Conservation (phyloP, 495 filamentous ascomycete genomes). For the Penicillium bialowiezense region DNA sequence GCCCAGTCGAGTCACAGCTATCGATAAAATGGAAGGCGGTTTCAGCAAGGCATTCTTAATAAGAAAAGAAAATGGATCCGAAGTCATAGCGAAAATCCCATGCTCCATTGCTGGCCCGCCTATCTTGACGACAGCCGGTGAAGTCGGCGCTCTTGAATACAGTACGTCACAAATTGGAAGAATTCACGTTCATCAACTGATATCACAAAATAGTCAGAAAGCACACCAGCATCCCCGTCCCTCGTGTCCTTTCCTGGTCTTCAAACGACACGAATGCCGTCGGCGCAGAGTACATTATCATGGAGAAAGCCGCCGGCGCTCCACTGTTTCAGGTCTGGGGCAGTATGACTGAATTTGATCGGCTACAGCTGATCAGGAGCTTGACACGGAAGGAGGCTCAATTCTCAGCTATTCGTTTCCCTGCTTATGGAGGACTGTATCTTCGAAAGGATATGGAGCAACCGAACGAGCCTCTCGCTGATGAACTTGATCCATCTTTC, state of each 20-base stretch:
- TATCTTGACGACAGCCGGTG: constrained; percentile 30
- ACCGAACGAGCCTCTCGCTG: constrained; percentile 10
- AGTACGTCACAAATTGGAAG: constrained; percentile 16
- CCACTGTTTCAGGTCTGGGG: constrained; percentile 31
- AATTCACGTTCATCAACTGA: constrained; percentile 3
- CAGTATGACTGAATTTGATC: constrained; percentile 20
- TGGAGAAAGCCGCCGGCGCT: constrained; percentile 36
- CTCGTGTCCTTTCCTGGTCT: constrained; percentile 30
- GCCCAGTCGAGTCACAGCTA: constrained; percentile 17
- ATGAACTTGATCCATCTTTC: constrained; percentile 20
- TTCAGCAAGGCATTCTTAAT: constrained; percentile 40
- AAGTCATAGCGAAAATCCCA: constrained; percentile 38
- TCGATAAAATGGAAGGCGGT: constrained; percentile 39
- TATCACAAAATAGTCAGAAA: constrained; percentile 19
- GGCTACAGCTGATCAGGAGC: constrained; percentile 27
- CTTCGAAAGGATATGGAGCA: constrained; percentile 11
- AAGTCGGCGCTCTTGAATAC: constrained; percentile 37
- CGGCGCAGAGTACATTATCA: constrained; percentile 36
- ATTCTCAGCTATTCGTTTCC: constrained; percentile 23
- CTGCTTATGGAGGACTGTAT: constrained; percentile 35
- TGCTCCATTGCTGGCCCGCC: constrained; percentile 32
- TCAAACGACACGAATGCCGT: constrained; percentile 27
- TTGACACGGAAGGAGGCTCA: constrained; percentile 28
- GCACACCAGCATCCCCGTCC: constrained; percentile 32
- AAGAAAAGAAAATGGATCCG: constrained; percentile 28